phyloP scores from a whole-genome alignment of 176 grass and related monocot genomes.

The Poa annua region DNA sequence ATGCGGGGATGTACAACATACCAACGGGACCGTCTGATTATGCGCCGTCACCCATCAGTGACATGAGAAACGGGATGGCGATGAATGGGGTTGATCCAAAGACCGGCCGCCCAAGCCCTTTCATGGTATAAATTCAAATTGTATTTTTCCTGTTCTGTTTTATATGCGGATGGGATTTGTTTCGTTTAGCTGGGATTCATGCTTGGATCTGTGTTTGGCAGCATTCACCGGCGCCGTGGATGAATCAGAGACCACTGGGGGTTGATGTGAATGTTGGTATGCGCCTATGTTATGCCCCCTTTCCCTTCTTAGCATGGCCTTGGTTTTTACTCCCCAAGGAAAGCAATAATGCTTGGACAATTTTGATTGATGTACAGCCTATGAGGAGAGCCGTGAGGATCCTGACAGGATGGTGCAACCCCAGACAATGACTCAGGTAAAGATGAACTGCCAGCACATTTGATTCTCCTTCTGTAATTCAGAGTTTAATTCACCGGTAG shows the following conservation, averaged over 20 bases:
- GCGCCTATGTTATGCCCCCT: conserved; percentile 30
- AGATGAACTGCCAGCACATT: conserved; percentile 20
- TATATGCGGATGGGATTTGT: neutral
- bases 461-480: conserved; percentile 13
- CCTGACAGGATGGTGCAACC: conserved; percentile 61
- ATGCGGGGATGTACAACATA: conserved; percentile 83
- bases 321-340: conserved; percentile 2
- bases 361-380: conserved; percentile 55
- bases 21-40: conserved; percentile 85
- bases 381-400: conserved; percentile 82
- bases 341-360: conserved; percentile 24
- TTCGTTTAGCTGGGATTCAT: conserved; percentile 20
- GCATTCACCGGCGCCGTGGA: conserved; percentile 84
- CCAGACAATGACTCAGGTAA: conserved; percentile 77
- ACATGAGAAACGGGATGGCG: conserved; percentile 62
- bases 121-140: conserved; percentile 71
- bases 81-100: conserved; percentile 64
- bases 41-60: conserved; percentile 75
- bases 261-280: conserved; percentile 96
- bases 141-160: neutral
- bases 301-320: conserved; percentile 15
- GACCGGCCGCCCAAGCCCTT: conserved; percentile 64
- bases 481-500: neutral
- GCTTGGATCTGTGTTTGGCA: conserved; percentile 41
- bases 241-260: conserved; percentile 69